phyloP scores from a whole-genome alignment of 176 grass and related monocot species.

The Carex scoparia region DNA sequence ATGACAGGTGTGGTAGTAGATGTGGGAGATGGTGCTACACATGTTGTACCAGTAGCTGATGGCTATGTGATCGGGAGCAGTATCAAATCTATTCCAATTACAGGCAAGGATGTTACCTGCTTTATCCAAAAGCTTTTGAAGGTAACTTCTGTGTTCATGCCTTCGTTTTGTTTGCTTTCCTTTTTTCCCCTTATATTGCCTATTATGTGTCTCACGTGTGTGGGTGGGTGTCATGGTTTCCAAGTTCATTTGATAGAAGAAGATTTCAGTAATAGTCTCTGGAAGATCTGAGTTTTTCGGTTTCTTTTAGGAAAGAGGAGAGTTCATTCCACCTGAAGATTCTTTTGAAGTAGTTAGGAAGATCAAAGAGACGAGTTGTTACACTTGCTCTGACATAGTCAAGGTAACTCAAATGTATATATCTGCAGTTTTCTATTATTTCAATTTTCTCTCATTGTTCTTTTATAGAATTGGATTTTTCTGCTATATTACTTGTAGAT shows the following conservation, averaged over 20 bases:
- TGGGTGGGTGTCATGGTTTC: not conserved
- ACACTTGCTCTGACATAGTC: constrained; percentile 98
- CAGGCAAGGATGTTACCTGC: constrained; percentile 93
- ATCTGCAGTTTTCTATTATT: not conserved
- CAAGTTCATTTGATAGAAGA: not conserved
- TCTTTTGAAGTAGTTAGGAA: constrained; percentile 87
- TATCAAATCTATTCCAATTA: constrained; percentile 93
- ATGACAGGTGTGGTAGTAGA: constrained; percentile 99
- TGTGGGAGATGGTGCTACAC: constrained; percentile 94
- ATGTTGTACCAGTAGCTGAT: constrained; percentile 96
- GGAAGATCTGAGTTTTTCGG: not conserved
- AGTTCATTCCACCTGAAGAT: constrained; percentile 91
- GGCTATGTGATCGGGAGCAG: constrained; percentile 98
- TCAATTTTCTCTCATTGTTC: not conserved
- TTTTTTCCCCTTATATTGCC: constrained; percentile 9
- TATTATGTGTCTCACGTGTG: not conserved
- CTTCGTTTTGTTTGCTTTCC: not conserved
- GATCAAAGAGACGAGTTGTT: constrained; percentile 89
- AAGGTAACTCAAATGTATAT: constrained; percentile 52
- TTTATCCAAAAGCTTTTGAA: constrained; percentile 96
- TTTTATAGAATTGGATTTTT: not conserved
- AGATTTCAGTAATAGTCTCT: not conserved
- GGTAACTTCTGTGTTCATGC: constrained; percentile 40
- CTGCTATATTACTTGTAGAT: not conserved
- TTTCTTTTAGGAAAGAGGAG: constrained; percentile 88